Conservation (phyloP, 2,329 filamentous ascomycete species). For the Plenodomus biglobosus region DNA sequence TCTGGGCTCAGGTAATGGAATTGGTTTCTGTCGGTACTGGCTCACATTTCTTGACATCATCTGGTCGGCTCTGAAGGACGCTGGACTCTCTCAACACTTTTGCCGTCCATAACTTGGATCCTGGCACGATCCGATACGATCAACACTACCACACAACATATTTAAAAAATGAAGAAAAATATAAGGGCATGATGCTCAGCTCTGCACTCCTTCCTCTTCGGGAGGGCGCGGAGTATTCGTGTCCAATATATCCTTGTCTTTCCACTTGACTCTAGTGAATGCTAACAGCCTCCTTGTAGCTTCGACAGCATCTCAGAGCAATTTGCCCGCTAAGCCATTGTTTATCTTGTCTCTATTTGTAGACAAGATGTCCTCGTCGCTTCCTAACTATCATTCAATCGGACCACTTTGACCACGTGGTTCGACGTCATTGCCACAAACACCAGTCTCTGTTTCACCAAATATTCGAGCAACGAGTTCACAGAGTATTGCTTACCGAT, state of each 20-base stretch:
- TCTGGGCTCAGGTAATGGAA: not conserved
- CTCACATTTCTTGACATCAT: slow-evolving; percentile 11
- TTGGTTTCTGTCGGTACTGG: slow-evolving; percentile 3
- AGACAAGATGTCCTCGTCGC: not conserved
- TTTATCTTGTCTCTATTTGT: no score
- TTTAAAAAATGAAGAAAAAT: slow-evolving; percentile 35
- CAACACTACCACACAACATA: slow-evolving; percentile 23
- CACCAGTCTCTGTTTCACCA: not conserved
- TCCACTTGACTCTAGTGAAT: slow-evolving; percentile 9
- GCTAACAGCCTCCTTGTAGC: not conserved
- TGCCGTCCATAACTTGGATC: slow-evolving; percentile 24
- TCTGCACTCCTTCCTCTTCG: slow-evolving; percentile 10
- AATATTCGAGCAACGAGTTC: not conserved
- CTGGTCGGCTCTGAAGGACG: slow-evolving; percentile 19
- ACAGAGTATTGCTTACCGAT: not conserved
- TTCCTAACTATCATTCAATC: not conserved
- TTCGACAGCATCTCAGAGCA: no score
- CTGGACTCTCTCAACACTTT: slow-evolving; percentile 18
- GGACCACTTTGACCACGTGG: not conserved
- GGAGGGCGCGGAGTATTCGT: slow-evolving; percentile 28
- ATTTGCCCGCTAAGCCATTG: no score
- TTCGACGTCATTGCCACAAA: slow-evolving; percentile 3
- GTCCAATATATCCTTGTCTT: slow-evolving; percentile 20
- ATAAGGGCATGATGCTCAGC: slow-evolving; percentile 39
- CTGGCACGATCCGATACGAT: slow-evolving; percentile 26